Conservation (phyloP, 2,329 filamentous ascomycete genomes). For the Alternaria panax region DNA sequence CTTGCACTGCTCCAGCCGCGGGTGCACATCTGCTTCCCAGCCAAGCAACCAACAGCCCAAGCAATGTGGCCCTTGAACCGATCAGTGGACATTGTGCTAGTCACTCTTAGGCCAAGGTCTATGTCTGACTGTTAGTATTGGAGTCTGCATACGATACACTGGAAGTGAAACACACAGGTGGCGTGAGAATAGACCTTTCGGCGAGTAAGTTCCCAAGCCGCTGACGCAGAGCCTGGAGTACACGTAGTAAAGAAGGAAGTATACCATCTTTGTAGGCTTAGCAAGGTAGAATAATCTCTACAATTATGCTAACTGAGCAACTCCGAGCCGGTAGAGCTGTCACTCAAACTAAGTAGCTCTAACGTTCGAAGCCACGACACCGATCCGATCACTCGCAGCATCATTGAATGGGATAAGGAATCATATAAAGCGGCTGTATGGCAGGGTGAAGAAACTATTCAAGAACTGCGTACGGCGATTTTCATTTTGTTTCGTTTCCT, state of each 20-base stretch:
- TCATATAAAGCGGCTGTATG: neutral
- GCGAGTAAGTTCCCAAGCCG: neutral
- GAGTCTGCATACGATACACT: neutral
- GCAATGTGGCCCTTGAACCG: neutral
- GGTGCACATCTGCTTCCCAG: neutral
- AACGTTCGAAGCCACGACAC: neutral
- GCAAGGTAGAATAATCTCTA: neutral
- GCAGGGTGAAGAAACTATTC: neutral
- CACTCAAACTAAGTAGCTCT: neutral
- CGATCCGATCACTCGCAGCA: neutral
- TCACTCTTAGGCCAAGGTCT: neutral
- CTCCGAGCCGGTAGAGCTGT: neutral
- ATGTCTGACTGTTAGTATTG: neutral
- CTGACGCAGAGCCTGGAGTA: neutral
- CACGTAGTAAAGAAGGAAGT: neutral
- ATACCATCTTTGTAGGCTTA: neutral
- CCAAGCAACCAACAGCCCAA: neutral
- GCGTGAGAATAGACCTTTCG: neutral
- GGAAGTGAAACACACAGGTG: neutral
- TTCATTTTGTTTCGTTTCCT: neutral
- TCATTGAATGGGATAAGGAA: neutral
- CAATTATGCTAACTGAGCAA: neutral
- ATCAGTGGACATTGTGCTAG: neutral
- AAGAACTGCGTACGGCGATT: neutral
- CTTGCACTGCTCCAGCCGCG: neutral